Evolutionary conservation across 148 eudicot genomes (phyloP).

Genomic region (Cornus suecica): DNA sequence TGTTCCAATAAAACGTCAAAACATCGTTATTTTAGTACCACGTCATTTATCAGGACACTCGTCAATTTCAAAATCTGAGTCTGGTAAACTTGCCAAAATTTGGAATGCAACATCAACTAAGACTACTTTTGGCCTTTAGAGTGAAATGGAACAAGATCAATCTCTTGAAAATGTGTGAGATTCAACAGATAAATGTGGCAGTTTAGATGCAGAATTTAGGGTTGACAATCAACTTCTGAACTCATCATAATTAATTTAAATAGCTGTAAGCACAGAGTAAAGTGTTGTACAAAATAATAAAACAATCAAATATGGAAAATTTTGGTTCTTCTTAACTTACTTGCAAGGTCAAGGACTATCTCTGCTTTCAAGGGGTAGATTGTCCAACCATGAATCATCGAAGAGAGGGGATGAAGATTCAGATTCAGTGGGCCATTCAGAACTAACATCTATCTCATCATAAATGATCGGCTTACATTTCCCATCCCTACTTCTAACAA

Average conservation of each 20-base stretch:
- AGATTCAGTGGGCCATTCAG: slow-evolving; percentile 39
- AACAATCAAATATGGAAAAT: neutral
- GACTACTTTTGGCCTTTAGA: neutral
- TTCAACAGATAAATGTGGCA: neutral
- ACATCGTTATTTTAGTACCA: too few species aligned
- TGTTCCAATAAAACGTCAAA: too few species aligned
- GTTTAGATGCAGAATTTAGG: neutral
- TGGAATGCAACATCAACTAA: neutral
- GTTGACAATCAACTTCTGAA: neutral
- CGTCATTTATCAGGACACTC: too few species aligned
- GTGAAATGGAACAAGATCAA: neutral
- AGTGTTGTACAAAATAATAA: slow-evolving; percentile 2
- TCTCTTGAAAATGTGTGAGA: neutral
- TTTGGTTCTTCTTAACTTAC: neutral
- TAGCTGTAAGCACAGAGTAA: neutral
- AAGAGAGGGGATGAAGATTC: slow-evolving; percentile 22
- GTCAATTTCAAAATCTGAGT: too few species aligned
- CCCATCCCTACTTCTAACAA: slow-evolving; percentile 23
- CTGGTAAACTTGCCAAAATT: too few species aligned
- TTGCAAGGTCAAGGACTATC: slow-evolving; percentile 15
- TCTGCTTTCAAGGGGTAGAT: slow-evolving; percentile 17
- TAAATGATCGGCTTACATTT: slow-evolving; percentile 23
- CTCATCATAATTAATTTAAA: neutral
- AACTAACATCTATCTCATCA: slow-evolving; percentile 33
- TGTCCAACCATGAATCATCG: slow-evolving; percentile 31